These are phyloP conservation scores for Ichthyophthirius multifiliis DNA, from an alignment of 169 alveolate genomes.

Conservation along the genomic window DNA sequence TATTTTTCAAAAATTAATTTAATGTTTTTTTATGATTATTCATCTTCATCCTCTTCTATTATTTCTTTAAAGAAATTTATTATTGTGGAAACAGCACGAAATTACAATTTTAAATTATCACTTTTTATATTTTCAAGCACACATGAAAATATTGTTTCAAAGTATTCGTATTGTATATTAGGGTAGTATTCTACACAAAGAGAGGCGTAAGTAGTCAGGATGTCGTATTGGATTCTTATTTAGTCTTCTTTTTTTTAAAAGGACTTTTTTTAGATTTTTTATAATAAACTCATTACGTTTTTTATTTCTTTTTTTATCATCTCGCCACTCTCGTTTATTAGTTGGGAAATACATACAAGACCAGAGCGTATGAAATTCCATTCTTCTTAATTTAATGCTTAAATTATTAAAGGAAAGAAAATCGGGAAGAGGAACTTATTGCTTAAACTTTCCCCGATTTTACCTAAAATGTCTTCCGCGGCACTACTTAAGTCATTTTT, in stretches of 20 bases:
- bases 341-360: conserved; percentile 22
- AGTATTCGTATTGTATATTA: not conserved
- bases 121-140: not conserved
- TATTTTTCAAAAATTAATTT: not conserved
- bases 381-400: conserved; percentile 12
- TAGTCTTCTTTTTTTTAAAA: too few relatives aligned
- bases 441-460: conserved; percentile 22
- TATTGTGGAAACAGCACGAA: not conserved
- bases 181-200: not conserved
- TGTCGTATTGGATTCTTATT: not conserved
- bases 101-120: not conserved
- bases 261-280: too few relatives aligned
- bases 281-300: too few relatives aligned
- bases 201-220: not conserved
- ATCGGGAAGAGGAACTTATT: conserved; percentile 28
- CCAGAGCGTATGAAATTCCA: conserved; percentile 28
- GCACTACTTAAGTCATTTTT: conserved; percentile 16
- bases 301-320: not conserved
- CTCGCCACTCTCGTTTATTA: conserved; percentile 15
- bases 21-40: too few relatives aligned
- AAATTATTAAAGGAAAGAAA: conserved; percentile 27
- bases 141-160: not conserved
- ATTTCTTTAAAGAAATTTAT: conserved; percentile 1
- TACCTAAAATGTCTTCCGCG: conserved; percentile 37
- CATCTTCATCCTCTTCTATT: not conserved